These are phyloP conservation scores for Trypanosoma cruzi DNA, from an alignment of 208 protist species.

Conservation along the genomic window DNA sequence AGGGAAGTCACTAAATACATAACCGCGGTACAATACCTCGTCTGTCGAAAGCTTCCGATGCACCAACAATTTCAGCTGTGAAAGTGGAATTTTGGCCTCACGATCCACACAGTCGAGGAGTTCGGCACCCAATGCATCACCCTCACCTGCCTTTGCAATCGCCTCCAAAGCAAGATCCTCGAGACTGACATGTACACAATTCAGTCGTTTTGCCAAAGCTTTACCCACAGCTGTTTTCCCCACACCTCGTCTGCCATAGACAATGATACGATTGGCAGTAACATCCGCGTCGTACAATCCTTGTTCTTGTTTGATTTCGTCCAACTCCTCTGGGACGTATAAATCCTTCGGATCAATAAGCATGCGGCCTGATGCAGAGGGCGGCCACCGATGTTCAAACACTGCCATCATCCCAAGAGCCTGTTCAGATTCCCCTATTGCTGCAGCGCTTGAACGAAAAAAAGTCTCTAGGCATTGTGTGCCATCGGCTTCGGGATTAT, in stretches of 20 bases:
- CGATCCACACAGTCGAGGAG: constrained; percentile 35
- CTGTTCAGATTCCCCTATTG: constrained; percentile 11
- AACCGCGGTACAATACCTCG: constrained; percentile 59
- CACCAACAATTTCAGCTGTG: constrained; percentile 55
- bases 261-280: constrained; percentile 62
- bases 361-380: constrained; percentile 32
- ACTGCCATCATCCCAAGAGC: constrained; percentile 14
- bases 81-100: constrained; percentile 41
- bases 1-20: constrained; percentile 77
- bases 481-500: constrained; percentile 48
- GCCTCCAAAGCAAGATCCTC: constrained; percentile 50
- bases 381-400: constrained; percentile 34
- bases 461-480: constrained; percentile 54
- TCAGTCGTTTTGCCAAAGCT: constrained; percentile 54
- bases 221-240: constrained; percentile 60
- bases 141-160: constrained; percentile 1
- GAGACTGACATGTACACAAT: constrained; percentile 69
- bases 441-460: constrained; percentile 29
- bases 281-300: constrained; percentile 35
- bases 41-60: constrained; percentile 35
- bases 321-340: constrained; percentile 69
- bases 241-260: constrained; percentile 45
- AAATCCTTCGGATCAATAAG: constrained; percentile 56
- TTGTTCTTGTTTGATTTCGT: constrained; percentile 39
- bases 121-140: constrained; percentile 35